A percentile compares a stretch with the other conserved stretches of the same genome.
These are phyloP conservation scores for Udeniomyces megalosporus DNA, from an alignment of 768 basidiomycete genomes.

Conservation along the genomic window DNA sequence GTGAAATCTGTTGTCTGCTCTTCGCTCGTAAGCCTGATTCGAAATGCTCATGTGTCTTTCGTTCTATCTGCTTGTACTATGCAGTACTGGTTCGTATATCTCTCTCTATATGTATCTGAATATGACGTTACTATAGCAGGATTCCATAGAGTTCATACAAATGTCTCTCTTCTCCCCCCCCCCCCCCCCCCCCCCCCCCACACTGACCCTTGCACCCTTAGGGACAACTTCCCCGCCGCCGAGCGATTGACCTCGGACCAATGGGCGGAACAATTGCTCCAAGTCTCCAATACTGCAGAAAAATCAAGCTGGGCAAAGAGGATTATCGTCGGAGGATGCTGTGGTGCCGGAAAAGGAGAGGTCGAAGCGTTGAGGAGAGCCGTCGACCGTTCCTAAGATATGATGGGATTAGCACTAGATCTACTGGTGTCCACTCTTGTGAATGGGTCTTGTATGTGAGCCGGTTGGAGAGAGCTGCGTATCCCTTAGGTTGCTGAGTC, in stretches of 20 bases:
- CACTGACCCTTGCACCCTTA: neutral
- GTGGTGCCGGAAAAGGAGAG: constrained; percentile 6
- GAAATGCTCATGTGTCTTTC: no score
- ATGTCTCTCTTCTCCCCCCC: neutral
- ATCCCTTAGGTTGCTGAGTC: no score
- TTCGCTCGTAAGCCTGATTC: no score
- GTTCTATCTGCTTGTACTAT: no score
- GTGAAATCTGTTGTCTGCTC: neutral
- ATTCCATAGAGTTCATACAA: no score
- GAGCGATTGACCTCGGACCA: neutral
- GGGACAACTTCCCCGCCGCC: constrained; percentile 2
- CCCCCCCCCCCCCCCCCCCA: neutral
- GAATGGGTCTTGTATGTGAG: no score
- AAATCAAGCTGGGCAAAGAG: neutral
- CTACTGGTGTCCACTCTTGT: no score
- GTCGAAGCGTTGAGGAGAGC: constrained; percentile 1
- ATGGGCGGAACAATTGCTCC: neutral
- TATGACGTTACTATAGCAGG: no score
- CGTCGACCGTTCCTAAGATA: neutral
- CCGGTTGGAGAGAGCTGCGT: no score
- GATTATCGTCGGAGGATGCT: constrained; percentile 6
- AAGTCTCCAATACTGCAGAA: neutral
- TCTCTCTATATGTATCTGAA: no score
- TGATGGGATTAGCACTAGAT: neutral
- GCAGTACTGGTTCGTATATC: no score